Evolutionary conservation across 306 rosid genomes (phyloP).

Genomic region (Rosa lucieae): DNA sequence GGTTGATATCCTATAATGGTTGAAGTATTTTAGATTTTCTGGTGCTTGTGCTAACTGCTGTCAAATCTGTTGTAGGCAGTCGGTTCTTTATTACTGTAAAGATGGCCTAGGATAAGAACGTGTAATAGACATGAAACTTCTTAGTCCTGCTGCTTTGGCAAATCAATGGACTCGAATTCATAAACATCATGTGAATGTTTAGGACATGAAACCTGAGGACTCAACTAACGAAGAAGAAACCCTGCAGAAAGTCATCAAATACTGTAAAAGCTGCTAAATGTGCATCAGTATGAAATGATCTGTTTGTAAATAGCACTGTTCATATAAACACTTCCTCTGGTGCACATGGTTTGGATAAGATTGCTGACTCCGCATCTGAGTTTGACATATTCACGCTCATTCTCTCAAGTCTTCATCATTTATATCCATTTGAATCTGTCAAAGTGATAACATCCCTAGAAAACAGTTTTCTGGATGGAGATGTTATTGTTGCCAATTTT

Average conservation of each 20-base stretch:
- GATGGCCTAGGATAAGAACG: not conserved
- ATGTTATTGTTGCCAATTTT: not conserved
- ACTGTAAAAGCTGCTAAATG: not conserved
- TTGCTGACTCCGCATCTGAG: not conserved
- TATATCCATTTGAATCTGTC: not conserved
- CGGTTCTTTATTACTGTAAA: not conserved
- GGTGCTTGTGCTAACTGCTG: not conserved
- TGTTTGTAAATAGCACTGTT: not conserved
- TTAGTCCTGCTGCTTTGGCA: not conserved
- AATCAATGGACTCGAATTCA: not conserved
- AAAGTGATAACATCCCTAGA: not conserved
- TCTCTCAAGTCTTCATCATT: not conserved
- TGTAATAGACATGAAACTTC: not conserved
- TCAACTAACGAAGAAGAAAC: not conserved
- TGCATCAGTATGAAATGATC: not conserved
- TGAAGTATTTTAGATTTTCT: not conserved
- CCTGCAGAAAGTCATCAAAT: not conserved
- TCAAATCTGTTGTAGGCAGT: not conserved
- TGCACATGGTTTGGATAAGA: not conserved
- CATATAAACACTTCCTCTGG: not conserved
- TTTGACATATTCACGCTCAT: slow-evolving; percentile 5
- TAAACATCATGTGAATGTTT: not conserved
- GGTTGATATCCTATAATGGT: not conserved
- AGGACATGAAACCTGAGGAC: not conserved
- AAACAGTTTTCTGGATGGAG: not conserved